Base-by-base conservation (phyloP, 2,329 filamentous ascomycete species). In the Neonectria coccinea region DNA sequence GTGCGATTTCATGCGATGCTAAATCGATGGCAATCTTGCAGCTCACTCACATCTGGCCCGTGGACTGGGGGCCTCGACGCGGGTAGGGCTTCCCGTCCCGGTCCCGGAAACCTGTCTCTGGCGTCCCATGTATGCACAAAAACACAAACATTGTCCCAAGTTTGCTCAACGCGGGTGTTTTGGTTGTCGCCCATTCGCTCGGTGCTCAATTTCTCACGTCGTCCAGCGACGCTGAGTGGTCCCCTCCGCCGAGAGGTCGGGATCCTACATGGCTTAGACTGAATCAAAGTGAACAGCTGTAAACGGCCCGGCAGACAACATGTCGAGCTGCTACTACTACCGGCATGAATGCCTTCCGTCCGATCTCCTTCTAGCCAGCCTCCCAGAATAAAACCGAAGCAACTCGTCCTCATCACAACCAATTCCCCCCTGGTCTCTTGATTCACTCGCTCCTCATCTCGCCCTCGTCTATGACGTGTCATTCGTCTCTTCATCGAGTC, bases 11-110 rank as follows among this genome's bases (percentile, higher is more conserved):
- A 36, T 36, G 33, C 33, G 14, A 36, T 36, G 33, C 33, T 36
- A 16, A 36, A 36, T 14, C 14, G 36, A 39, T 39, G 6, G 25
- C 25, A 14, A 39, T 39, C 14, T 39, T 16, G n/a, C 39, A 42
- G 18, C 39, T 42, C n/a, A 29, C 27, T 42, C 39, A 20, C 27
- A 3, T 42, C 57, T 56, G 51, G 65, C 65, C 61, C 39, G 41
- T n/a, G 51, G 27, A 29, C 36, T 56, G 52, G 44, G 36, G 45
- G 54, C 64, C 62, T 72, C 67, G 70, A 70, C 31, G n/a, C 61
- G 68, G 65, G 39, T 60, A 59, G 25, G 25, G 29, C 50, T 57
- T 47, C 25, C 62, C 54, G 57, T 42, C 62, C 53, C 67, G 68
- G 54, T 63, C 57, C 64, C 60, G 53, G 68, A 62, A 48, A 29